These are phyloP conservation scores for Aegilops sharonensis DNA, from an alignment of 176 grass and related monocot species.

Conservation along the genomic window DNA sequence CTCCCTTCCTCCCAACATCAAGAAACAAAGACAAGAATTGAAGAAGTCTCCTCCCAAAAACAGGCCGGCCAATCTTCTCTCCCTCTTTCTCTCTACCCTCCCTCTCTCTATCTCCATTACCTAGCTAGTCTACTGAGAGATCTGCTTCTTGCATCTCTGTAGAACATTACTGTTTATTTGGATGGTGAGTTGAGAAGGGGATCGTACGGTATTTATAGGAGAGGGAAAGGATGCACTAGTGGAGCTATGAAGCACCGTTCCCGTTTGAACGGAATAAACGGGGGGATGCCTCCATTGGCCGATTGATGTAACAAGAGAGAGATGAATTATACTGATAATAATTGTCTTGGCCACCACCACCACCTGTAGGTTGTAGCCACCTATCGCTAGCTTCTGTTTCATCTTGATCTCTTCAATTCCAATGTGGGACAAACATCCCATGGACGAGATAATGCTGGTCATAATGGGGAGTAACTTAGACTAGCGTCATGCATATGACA, in stretches of 20 bases:
- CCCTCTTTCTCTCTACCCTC: background rate
- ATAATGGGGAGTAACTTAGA: no score
- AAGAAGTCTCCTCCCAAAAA: background rate
- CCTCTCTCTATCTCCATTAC: background rate
- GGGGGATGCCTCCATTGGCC: slow-evolving; percentile 53
- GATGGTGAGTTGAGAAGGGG: slow-evolving; percentile 43
- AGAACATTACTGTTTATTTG: slow-evolving; percentile 58
- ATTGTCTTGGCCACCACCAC: slow-evolving; percentile 28
- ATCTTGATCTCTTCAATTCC: slow-evolving; percentile 30
- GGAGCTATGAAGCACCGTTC: background rate
- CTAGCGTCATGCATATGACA: no score
- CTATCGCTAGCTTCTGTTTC: slow-evolving; percentile 48
- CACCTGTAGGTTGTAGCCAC: slow-evolving; percentile 39
- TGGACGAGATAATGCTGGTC: slow-evolving; percentile 7
- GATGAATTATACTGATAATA: slow-evolving; percentile 15
- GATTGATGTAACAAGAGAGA: slow-evolving; percentile 34
- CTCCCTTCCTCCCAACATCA: background rate
- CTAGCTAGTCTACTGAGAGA: background rate
- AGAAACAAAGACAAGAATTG: background rate
- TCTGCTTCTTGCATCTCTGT: slow-evolving; percentile 18
- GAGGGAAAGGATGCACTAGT: slow-evolving; percentile 23
- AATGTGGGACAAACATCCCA: slow-evolving; percentile 37
- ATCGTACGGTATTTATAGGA: slow-evolving; percentile 67
- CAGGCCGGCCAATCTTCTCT: background rate
- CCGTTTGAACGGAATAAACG: slow-evolving; percentile 80